Conservation (phyloP, 768 basidiomycete genomes). For the Suillus cothurnatus region DNA sequence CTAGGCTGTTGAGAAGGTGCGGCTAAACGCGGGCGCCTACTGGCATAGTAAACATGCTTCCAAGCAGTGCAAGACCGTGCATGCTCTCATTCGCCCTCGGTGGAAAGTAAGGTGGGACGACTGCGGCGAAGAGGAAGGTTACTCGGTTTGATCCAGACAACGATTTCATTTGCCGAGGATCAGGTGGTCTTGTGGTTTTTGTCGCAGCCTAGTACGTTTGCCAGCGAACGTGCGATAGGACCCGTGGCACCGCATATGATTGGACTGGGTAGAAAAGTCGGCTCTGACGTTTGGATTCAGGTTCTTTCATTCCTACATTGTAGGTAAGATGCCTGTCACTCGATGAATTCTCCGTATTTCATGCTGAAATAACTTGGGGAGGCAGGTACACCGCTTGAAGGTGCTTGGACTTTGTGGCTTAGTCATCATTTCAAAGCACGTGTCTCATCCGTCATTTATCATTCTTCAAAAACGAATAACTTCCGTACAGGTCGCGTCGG, state of each 20-base stretch:
- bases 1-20: conserved; percentile 1
- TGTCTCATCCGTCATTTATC: conserved; percentile 36
- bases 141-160: neutral
- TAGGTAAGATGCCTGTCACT: conserved; percentile 10
- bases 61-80: conserved; percentile 18
- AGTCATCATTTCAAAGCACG: conserved; percentile 39
- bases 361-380: neutral
- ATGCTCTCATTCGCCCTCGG: conserved; percentile 31
- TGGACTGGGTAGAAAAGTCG: conserved; percentile 30
- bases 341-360: conserved; percentile 2
- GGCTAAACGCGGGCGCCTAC: conserved; percentile 2
- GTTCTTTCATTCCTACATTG: conserved; percentile 18
- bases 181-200: conserved; percentile 1
- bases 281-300: conserved; percentile 14
- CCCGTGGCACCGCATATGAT: conserved; percentile 35
- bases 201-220: conserved; percentile 14
- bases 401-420: conserved; percentile 20
- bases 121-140: neutral
- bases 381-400: neutral
- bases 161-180: neutral
- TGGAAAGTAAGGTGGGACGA: neutral
- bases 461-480: conserved; percentile 20
- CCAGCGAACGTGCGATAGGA: conserved; percentile 38
- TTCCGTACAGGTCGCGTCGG: neutral
- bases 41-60: conserved; percentile 12